Conservation (phyloP, 2,329 filamentous ascomycete genomes). For the Spiromastix sp. region DNA sequence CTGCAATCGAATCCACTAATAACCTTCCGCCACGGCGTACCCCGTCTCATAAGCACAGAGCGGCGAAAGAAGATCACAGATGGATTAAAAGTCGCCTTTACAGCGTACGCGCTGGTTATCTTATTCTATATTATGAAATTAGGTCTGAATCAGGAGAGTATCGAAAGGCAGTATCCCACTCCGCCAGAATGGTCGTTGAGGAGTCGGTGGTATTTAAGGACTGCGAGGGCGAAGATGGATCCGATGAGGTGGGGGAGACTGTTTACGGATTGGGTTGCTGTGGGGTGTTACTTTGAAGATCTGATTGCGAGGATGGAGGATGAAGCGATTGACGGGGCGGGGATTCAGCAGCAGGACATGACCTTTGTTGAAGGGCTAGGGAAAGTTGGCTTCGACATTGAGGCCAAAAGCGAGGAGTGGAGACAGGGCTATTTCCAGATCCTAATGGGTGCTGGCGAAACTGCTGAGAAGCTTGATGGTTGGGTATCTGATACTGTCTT, state of each 20-base stretch:
- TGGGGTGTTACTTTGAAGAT: slow-evolving; percentile 50
- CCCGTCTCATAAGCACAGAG: slow-evolving; percentile 44
- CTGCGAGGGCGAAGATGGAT: slow-evolving; percentile 51
- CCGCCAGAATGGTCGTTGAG: slow-evolving; percentile 71
- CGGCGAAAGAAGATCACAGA: slow-evolving; percentile 61
- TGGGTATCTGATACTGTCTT: slow-evolving; percentile 62
- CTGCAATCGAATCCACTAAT: slow-evolving; percentile 5
- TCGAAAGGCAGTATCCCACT: slow-evolving; percentile 68
- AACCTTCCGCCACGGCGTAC: slow-evolving; percentile 29
- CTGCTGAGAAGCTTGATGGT: slow-evolving; percentile 71
- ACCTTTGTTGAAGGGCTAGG: slow-evolving; percentile 46
- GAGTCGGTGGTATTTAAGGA: slow-evolving; percentile 58
- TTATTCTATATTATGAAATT: slow-evolving; percentile 52
- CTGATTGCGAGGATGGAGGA: slow-evolving; percentile 62
- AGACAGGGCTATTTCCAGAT: slow-evolving; percentile 74
- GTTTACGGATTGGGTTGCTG: slow-evolving; percentile 58
- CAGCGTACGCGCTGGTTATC: slow-evolving; percentile 57
- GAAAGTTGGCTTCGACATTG: slow-evolving; percentile 55
- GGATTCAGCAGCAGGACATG: slow-evolving; percentile 46
- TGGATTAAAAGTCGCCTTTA: slow-evolving; percentile 59
- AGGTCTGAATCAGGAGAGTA: slow-evolving; percentile 60
- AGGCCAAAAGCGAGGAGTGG: slow-evolving; percentile 72
- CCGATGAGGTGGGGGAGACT: slow-evolving; percentile 43
- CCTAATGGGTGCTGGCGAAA: slow-evolving; percentile 64
- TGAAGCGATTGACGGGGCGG: slow-evolving; percentile 55